Percentiles rank a stretch among this genome's conserved stretches.
phyloP scores from a whole-genome alignment of 768 basidiomycete species.

The Suillus subluteus region DNA sequence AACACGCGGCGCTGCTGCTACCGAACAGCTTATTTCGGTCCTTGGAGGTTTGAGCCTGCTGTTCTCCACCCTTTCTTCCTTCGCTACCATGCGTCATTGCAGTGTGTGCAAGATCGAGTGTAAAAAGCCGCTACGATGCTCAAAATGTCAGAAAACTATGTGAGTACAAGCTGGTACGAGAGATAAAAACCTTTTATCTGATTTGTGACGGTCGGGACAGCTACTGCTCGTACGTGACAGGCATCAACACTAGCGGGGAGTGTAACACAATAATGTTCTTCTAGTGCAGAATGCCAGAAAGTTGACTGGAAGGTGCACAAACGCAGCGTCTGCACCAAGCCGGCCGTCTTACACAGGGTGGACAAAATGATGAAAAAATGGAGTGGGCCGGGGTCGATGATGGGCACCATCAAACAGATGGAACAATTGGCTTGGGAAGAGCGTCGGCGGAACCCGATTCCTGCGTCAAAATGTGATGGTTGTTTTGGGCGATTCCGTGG shows the following conservation, averaged over 20 bases:
- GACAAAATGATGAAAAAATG: slow-evolving; percentile 21
- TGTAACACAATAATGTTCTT: background rate
- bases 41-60: background rate
- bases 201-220: background rate
- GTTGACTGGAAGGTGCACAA: slow-evolving; percentile 28
- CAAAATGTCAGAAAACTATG: slow-evolving; percentile 24
- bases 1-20: background rate
- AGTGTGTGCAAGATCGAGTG: slow-evolving; percentile 22
- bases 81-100: background rate
- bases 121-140: slow-evolving; percentile 21
- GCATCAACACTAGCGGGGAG: background rate
- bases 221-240: slow-evolving; percentile 2
- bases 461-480: background rate
- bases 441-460: background rate
- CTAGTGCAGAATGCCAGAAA: slow-evolving; percentile 21
- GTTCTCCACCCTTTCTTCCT: background rate
- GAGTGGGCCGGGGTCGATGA: slow-evolving; percentile 9
- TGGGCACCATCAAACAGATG: background rate
- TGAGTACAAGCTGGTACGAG: slow-evolving; percentile 10
- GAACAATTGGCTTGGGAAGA: background rate
- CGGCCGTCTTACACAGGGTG: slow-evolving; percentile 18
- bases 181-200: background rate
- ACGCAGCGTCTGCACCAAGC: slow-evolving; percentile 24
- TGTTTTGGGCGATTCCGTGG: background rate
- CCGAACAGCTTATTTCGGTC: background rate